phyloP scores from a whole-genome alignment of 2,329 filamentous ascomycete species.

The Monilinia fructicola region DNA sequence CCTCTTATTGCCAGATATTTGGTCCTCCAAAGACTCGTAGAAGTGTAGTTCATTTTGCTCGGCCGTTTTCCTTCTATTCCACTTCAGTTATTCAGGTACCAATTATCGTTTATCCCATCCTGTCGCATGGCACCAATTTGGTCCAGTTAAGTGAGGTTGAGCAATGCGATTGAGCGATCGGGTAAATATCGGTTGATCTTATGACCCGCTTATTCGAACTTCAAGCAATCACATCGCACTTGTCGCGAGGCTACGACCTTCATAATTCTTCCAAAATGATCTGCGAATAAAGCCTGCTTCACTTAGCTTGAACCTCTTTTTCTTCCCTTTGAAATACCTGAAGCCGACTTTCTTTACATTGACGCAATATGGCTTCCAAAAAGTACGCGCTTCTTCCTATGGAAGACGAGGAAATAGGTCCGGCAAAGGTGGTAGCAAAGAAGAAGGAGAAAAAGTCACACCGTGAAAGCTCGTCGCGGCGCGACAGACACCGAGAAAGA shows the following conservation, averaged over 20 bases:
- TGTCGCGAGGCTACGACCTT: conserved; percentile 12
- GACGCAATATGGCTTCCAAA: conserved; percentile 47
- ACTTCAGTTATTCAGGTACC: not conserved
- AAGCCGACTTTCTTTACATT: too few relatives aligned
- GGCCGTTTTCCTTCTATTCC: not conserved
- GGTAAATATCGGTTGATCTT: not conserved
- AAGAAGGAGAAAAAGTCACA: conserved; percentile 45
- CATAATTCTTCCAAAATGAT: conserved; percentile 1
- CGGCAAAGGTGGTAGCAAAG: conserved; percentile 52
- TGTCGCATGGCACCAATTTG: not conserved
- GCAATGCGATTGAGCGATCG: not conserved
- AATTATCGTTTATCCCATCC: conserved; percentile 11
- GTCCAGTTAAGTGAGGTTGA: conserved; percentile 10
- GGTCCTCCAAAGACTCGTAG: conserved; percentile 6
- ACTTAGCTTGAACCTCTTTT: not conserved
- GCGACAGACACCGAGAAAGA: conserved; percentile 37
- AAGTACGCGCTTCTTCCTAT: conserved; percentile 67
- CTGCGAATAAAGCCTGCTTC: not conserved
- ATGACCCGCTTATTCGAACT: conserved; percentile 4
- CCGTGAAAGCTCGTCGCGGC: conserved; percentile 42
- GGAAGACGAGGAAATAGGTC: conserved; percentile 62
- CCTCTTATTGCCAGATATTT: conserved; percentile 3
- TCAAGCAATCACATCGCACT: conserved; percentile 5
- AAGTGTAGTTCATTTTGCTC: conserved; percentile 14
- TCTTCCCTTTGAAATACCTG: rapidly evolving